phyloP scores from a whole-genome alignment of 257 asterid genomes.

The Solanum corneliomulleri region DNA sequence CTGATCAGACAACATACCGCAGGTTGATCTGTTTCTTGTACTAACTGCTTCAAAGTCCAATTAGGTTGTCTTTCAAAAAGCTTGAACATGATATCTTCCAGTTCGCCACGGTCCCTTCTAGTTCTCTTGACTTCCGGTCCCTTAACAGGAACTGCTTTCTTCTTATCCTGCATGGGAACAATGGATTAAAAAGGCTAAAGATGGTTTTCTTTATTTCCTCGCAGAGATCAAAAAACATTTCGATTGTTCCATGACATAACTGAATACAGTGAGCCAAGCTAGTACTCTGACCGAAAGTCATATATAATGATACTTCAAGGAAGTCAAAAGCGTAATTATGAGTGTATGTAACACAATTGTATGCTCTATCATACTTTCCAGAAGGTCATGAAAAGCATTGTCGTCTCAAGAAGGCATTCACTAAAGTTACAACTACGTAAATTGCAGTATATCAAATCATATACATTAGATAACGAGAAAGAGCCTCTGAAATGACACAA shows the following conservation, averaged over 20 bases:
- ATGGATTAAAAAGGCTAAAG: not conserved
- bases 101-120: slow-evolving; percentile 93
- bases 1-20: slow-evolving; percentile 46
- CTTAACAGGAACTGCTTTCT: slow-evolving; percentile 73
- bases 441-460: not conserved
- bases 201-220: not conserved
- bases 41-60: slow-evolving; percentile 93
- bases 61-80: slow-evolving; percentile 94
- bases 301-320: not conserved
- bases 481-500: not conserved
- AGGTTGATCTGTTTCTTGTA: slow-evolving; percentile 95
- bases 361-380: not conserved
- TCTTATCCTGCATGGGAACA: slow-evolving; percentile 59
- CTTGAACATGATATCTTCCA: slow-evolving; percentile 95
- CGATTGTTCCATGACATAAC: not conserved
- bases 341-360: not conserved
- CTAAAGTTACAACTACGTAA: not conserved
- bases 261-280: not conserved
- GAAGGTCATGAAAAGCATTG: not conserved
- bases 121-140: slow-evolving; percentile 83
- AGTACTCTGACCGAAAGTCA: not conserved
- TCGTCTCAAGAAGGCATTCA: not conserved
- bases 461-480: not conserved
- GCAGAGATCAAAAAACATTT: not conserved
- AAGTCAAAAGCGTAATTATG: not conserved